Evolutionary conservation across 805 yeast species (phyloP).

Genomic region (Lachancea cidri): DNA sequence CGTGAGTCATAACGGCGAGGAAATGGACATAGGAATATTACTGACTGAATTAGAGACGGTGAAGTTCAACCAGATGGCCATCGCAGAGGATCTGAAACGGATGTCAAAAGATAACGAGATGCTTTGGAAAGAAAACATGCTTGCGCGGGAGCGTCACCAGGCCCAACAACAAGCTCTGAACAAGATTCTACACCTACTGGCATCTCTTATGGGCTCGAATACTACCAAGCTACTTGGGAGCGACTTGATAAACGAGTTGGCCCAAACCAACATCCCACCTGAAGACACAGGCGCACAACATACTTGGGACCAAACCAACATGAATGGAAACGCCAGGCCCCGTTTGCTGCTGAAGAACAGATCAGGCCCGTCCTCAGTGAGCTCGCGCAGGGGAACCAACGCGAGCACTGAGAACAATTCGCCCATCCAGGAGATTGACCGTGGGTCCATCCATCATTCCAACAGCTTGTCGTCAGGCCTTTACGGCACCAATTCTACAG

Average conservation of each 20-base stretch:
- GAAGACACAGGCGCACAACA: slow-evolving; percentile 1
- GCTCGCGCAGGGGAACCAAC: neutral
- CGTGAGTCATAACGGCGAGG: slow-evolving; percentile 16
- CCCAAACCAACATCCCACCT: slow-evolving; percentile 6
- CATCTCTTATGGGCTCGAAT: slow-evolving; percentile 45
- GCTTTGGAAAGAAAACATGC: slow-evolving; percentile 84
- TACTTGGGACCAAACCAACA: slow-evolving; percentile 6
- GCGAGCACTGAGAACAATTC: slow-evolving; percentile 1
- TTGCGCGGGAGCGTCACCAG: slow-evolving; percentile 79
- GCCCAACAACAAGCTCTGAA: slow-evolving; percentile 85
- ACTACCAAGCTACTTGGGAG: slow-evolving; percentile 9
- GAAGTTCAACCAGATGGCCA: slow-evolving; percentile 71
- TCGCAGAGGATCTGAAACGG: slow-evolving; percentile 78
- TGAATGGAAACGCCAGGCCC: slow-evolving; percentile 6
- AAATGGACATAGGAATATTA: slow-evolving; percentile 28
- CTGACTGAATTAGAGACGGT: slow-evolving; percentile 69
- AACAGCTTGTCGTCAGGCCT: neutral
- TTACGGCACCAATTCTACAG: neutral
- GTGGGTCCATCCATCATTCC: slow-evolving; percentile 5
- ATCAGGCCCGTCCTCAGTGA: slow-evolving; percentile 13
- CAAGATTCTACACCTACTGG: slow-evolving; percentile 79
- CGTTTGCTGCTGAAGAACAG: slow-evolving; percentile 23
- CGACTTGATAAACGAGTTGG: slow-evolving; percentile 11
- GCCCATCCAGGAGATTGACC: slow-evolving; percentile 10
- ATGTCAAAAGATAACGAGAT: slow-evolving; percentile 83